These are phyloP conservation scores for Phialemonium atrogriseum DNA, from an alignment of 2,329 filamentous ascomycete genomes.

Conservation along the genomic window DNA sequence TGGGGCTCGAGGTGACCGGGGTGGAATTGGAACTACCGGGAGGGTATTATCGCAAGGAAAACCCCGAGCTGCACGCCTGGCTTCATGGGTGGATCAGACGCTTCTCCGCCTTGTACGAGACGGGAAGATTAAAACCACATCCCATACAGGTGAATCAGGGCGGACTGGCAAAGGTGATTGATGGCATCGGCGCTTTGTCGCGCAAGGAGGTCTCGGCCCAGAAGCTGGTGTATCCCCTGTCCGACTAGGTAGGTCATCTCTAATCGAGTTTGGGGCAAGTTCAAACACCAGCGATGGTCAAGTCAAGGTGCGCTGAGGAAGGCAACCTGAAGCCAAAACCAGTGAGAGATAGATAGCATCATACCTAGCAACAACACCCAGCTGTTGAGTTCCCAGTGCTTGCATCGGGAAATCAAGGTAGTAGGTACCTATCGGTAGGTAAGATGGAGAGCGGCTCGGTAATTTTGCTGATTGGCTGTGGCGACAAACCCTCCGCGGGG, in stretches of 20 bases:
- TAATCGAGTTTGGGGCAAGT: no score
- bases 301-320: no score
- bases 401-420: not conserved
- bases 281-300: no score
- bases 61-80: conserved; percentile 4
- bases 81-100: conserved; percentile 1
- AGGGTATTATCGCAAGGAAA: conserved; percentile 4
- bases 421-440: not conserved
- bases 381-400: not conserved
- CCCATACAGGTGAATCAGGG: conserved; percentile 2
- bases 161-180: conserved; percentile 2
- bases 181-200: conserved; percentile 2
- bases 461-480: conserved; percentile 5
- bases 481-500: conserved; percentile 4
- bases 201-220: conserved; percentile 4
- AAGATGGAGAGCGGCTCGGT: conserved; percentile 2
- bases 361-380: no score
- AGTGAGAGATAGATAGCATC: not conserved
- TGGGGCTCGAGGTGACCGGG: conserved; percentile 5
- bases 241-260: not conserved
- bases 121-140: conserved; percentile 4
- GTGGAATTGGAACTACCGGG: conserved; percentile 3
- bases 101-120: conserved; percentile 4
- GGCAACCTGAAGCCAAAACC: no score
- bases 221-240: conserved; percentile 5